phyloP scores from a whole-genome alignment of 2,329 filamentous ascomycete species.

The Alternaria sp. region DNA sequence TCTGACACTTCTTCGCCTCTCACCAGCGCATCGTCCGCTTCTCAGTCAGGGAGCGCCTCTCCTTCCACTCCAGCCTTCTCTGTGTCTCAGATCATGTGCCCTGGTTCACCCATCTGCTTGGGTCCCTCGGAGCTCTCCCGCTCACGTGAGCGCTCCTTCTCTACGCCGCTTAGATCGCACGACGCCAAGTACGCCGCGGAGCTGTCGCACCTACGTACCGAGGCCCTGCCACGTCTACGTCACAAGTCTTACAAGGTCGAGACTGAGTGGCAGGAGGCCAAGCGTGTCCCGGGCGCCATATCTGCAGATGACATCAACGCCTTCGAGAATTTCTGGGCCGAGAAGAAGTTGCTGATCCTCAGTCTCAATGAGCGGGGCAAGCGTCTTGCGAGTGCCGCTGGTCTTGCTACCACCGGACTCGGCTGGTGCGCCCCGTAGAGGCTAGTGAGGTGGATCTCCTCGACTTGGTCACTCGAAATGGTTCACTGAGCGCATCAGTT shows the following conservation, averaged over 20 bases:
- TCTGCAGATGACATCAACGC: constrained; percentile 30
- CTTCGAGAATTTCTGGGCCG: constrained; percentile 51
- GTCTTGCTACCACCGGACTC: constrained; percentile 37
- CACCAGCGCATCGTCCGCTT: constrained; percentile 30
- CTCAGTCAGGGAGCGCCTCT: constrained; percentile 34
- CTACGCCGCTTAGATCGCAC: constrained; percentile 43
- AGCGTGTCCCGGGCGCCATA: constrained; percentile 35
- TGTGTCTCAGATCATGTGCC: constrained; percentile 27
- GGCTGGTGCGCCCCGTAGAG: constrained; percentile 45
- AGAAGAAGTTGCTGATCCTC: constrained; percentile 42
- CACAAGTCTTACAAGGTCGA: constrained; percentile 48
- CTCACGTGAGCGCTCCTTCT: constrained; percentile 42
- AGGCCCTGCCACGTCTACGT: constrained; percentile 52
- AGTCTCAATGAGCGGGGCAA: constrained; percentile 41
- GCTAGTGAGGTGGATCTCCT: constrained; percentile 36
- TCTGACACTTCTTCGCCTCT: constrained; percentile 35
- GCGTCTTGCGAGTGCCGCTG: constrained; percentile 31
- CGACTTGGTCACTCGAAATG: constrained; percentile 7
- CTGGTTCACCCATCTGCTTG: constrained; percentile 41
- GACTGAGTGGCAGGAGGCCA: constrained; percentile 41
- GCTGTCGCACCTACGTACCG: constrained; percentile 48
- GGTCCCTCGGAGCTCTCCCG: constrained; percentile 21
- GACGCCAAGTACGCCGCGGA: constrained; percentile 44
- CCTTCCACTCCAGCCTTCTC: constrained; percentile 28
- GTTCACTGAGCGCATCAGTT: constrained; percentile 11